Conservation (phyloP, 2,329 filamentous ascomycete species). For the Rhynchosporium agropyri region DNA sequence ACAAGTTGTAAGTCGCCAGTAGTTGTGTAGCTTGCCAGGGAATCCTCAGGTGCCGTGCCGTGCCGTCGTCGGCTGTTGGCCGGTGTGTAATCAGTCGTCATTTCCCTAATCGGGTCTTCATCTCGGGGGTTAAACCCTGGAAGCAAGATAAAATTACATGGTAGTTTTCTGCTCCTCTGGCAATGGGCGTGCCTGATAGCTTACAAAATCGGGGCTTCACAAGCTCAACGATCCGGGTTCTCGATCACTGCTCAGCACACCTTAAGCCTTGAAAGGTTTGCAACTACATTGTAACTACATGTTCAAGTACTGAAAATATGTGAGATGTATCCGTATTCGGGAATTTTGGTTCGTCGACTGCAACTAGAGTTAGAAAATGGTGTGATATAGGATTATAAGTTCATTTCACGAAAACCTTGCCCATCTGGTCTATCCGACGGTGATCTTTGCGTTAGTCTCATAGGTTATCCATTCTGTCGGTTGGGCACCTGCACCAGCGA, state of each 20-base stretch:
- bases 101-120: background rate
- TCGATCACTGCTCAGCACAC: constrained; percentile 9
- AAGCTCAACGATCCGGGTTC: constrained; percentile 10
- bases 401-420: background rate
- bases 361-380: constrained; percentile 4
- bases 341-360: constrained; percentile 2
- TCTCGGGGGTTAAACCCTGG: constrained; percentile 5
- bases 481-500: background rate
- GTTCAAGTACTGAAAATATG: background rate
- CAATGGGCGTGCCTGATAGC: background rate
- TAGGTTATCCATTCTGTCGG: background rate
- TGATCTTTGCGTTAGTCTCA: constrained; percentile 13
- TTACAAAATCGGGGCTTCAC: background rate
- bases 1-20: too few species aligned
- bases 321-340: background rate
- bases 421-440: background rate
- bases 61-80: background rate
- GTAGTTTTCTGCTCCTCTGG: background rate
- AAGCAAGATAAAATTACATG: background rate
- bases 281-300: too few species aligned
- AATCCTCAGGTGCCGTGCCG: constrained; percentile 3
- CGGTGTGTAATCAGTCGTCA: background rate
- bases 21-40: background rate
- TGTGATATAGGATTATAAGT: background rate
- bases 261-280: background rate